Evolutionary conservation across 192 early-diverging fungal genomes (phyloP), one percentile per base, ranked within the genome.

Genomic region (Backusella westeae): DNA sequence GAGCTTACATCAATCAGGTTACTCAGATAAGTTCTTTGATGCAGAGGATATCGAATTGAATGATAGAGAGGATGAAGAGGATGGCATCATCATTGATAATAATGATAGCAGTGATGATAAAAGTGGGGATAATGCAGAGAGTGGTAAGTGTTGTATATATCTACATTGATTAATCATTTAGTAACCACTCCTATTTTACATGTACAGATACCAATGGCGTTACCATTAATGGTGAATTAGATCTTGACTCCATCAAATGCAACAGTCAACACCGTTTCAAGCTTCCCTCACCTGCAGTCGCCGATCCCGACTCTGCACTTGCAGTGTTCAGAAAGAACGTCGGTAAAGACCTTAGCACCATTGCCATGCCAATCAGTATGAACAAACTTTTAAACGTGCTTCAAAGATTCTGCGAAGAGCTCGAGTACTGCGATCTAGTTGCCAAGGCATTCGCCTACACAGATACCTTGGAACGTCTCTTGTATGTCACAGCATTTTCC

Each of bases 341-440:
- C 15, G 97, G 96, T 59, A 99, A 97, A 81, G 97, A 99, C 81
- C 81, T 99, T 68, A 93, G 92, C 6, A 98, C 91, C 19, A 93
- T 99, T 39, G 90, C 96, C 15, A 98, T 99, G 96, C 96, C 98
- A 6, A 92, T 99, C 15, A 93, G 91, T 6, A 84, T 98, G 81
- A 99, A 99, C 82, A 96, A 98, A 75, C 98, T 97, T 4, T 84
- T 98, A 75, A 98, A 96, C 73, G 80, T 96, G 38, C 83, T 97
- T 70, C 98, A 99, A 88, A 89, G 90, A 52, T 88, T 96, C n/a
- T 93, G 92, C 68, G 97, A 99, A 82, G 98, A 98, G 81, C 79
- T 99, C 49, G 93, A 96, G 81, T 98, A 98, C 75, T 90, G 81
- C 46, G 86, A 93, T 52, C 80, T 99, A 46, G 83, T 99, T 56